These are phyloP conservation scores for Lactifluus subvellereus DNA, from an alignment of 768 basidiomycete species.

Conservation along the genomic window DNA sequence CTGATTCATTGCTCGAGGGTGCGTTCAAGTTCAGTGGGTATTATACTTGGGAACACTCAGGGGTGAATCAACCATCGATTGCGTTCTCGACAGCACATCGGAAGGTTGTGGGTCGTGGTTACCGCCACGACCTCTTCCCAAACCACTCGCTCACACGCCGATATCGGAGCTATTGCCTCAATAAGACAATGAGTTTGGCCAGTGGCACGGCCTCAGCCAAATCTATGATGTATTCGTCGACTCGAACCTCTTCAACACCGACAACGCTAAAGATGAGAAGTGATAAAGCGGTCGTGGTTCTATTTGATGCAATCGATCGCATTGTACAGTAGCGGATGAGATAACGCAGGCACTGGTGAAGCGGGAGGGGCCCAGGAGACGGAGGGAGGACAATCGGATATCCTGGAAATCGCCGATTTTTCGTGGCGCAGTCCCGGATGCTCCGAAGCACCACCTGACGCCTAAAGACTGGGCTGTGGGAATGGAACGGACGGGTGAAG, in stretches of 20 bases:
- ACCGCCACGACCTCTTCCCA: not conserved
- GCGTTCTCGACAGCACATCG: not conserved
- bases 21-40: not conserved
- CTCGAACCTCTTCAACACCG: not conserved
- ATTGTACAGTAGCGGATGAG: not conserved
- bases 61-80: not conserved
- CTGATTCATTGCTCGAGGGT: not conserved
- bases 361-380: no score
- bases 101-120: not conserved
- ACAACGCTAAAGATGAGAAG: not conserved
- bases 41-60: not conserved
- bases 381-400: not conserved
- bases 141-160: not conserved
- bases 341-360: not conserved
- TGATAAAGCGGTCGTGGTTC: not conserved
- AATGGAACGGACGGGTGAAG: not conserved
- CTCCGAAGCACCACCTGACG: not conserved
- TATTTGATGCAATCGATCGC: conserved; percentile 3
- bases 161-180: not conserved
- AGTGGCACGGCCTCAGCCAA: not conserved
- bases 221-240: not conserved
- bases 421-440: not conserved
- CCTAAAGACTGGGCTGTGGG: not conserved
- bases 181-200: not conserved
- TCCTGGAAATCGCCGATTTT: not conserved